These are phyloP conservation scores for Crotalaria pallida DNA, from an alignment of 306 rosid species.

Conservation along the genomic window DNA sequence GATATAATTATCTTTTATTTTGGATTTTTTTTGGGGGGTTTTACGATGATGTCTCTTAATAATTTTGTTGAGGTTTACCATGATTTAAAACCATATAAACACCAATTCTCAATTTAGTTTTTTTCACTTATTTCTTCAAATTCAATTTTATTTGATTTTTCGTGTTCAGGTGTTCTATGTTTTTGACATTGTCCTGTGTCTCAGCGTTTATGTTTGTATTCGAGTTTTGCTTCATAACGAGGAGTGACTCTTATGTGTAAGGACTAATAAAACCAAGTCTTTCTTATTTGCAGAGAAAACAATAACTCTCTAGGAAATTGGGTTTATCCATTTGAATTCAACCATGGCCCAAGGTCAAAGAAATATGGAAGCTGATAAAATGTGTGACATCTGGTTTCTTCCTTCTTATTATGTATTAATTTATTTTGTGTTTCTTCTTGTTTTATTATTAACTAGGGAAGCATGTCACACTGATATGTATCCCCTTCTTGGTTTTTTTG, in stretches of 20 bases:
- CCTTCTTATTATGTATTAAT: background rate
- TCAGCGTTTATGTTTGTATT: too few relatives aligned
- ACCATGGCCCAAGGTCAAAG: slow-evolving; percentile 59
- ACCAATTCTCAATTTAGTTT: too few relatives aligned
- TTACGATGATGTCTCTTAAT: too few relatives aligned
- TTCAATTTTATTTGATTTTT: too few relatives aligned
- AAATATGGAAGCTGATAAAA: slow-evolving; percentile 75
- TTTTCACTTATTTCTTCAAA: too few relatives aligned
- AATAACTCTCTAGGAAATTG: background rate
- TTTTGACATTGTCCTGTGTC: too few relatives aligned
- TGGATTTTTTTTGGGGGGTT: too few relatives aligned
- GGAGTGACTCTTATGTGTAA: background rate
- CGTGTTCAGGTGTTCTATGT: too few relatives aligned
- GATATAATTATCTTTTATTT: too few relatives aligned
- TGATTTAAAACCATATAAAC: too few relatives aligned
- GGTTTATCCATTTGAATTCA: background rate
- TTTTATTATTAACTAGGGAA: background rate
- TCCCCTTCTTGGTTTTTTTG: background rate
- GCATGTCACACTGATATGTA: background rate
- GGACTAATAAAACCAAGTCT: background rate
- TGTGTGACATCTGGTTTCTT: slow-evolving; percentile 24
- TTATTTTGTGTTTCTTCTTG: background rate
- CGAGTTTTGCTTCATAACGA: too few relatives aligned
- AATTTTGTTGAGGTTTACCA: too few relatives aligned
- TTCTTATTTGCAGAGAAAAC: slow-evolving; percentile 16